Conservation (phyloP, 257 asterid species). For the Solanum bulbocastanum region DNA sequence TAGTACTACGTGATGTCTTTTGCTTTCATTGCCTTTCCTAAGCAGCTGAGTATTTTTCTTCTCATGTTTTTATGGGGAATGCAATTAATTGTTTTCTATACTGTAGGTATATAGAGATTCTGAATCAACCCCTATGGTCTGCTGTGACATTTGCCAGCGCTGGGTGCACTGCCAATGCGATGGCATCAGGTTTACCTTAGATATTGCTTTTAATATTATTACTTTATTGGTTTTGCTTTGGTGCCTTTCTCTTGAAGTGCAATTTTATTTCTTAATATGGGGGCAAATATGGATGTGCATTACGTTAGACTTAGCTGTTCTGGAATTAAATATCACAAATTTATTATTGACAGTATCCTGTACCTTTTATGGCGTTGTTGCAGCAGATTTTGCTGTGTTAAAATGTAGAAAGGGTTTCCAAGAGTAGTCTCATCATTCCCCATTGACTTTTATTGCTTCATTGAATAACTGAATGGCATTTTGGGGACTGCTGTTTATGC, state of each 20-base stretch:
- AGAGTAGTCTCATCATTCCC: neutral
- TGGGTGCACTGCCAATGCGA: constrained; percentile 99
- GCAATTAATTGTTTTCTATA: constrained; percentile 10
- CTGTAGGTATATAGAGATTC: constrained; percentile 96
- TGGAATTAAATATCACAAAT: neutral
- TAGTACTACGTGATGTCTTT: neutral
- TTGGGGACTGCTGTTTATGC: neutral
- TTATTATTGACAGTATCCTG: neutral
- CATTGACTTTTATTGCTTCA: neutral
- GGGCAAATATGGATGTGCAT: neutral
- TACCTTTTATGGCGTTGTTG: neutral
- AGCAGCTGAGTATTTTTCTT: neutral
- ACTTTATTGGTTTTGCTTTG: neutral
- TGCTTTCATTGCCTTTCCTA: neutral
- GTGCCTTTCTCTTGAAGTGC: neutral
- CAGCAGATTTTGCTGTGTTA: neutral
- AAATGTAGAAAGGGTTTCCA: neutral
- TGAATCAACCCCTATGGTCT: constrained; percentile 97
- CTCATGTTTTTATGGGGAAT: neutral
- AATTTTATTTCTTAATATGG: neutral
- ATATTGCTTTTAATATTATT: neutral
- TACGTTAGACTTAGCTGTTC: neutral
- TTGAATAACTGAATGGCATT: neutral
- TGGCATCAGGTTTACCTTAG: constrained; percentile 65
- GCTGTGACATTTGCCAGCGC: constrained; percentile 93